These are phyloP conservation scores for Tilletia indica DNA, from an alignment of 1,284 basidiomycete species.

Conservation along the genomic window DNA sequence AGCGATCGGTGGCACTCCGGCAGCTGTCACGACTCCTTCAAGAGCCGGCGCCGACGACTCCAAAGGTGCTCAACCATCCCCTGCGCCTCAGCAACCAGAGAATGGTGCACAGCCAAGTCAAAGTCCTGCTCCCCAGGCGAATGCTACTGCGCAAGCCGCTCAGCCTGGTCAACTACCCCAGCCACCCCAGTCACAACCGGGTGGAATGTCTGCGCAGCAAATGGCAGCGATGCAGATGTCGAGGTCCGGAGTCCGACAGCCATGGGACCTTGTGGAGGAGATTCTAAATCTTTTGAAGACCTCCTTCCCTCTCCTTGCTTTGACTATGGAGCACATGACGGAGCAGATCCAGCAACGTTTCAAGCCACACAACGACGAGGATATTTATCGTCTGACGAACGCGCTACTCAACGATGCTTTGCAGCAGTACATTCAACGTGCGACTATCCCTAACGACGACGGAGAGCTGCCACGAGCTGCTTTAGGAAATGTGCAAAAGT, in stretches of 20 bases:
- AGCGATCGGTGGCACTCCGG: conserved; percentile 7
- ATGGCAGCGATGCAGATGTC: neutral
- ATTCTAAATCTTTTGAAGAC: conserved; percentile 93
- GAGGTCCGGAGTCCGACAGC: conserved; percentile 62
- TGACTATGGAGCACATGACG: conserved; percentile 95
- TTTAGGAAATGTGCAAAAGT: conserved; percentile 66
- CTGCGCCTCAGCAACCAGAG: no score
- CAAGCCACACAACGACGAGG: conserved; percentile 88
- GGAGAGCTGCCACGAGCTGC: conserved; percentile 67
- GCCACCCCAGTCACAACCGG: neutral
- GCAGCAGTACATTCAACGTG: conserved; percentile 54
- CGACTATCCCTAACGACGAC: conserved; percentile 64
- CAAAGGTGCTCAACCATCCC: no score
- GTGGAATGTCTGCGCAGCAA: neutral
- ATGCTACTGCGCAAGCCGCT: no score
- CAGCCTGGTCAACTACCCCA: neutral
- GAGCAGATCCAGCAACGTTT: conserved; percentile 91
- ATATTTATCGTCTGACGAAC: conserved; percentile 86
- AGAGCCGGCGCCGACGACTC: no score
- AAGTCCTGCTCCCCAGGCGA: no score
- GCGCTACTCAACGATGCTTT: conserved; percentile 72
- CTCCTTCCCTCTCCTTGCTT: conserved; percentile 87
- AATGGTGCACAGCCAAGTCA: no score
- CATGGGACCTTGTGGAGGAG: conserved; percentile 91
- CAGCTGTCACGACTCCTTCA: no score